Conservation (phyloP, 192 early-diverging fungal genomes). For the Phycomyces blakesleeanus region DNA sequence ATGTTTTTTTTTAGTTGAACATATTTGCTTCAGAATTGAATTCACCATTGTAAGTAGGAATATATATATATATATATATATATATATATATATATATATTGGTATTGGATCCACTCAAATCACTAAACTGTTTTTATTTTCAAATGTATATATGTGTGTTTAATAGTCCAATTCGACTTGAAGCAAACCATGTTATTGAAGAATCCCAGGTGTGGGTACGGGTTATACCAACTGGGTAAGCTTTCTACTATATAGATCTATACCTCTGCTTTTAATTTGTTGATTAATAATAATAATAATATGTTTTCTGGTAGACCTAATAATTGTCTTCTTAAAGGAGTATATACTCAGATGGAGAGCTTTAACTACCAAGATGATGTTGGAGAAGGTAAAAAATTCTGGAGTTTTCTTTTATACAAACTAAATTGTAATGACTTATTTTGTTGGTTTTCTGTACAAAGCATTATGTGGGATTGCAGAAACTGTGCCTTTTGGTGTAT, state of each 20-base stretch:
- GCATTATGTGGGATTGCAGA: constrained; percentile 26
- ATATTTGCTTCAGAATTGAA: constrained; percentile 58
- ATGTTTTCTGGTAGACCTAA: constrained; percentile 38
- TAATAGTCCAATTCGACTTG: constrained; percentile 39
- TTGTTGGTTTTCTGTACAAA: too few relatives aligned
- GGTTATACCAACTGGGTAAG: constrained; percentile 46
- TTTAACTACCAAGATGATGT: constrained; percentile 52
- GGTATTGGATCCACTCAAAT: too few relatives aligned
- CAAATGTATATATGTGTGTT: not conserved
- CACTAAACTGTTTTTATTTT: too few relatives aligned
- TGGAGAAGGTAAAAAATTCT: constrained; percentile 36
- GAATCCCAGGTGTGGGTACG: constrained; percentile 54
- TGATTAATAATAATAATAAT: too few relatives aligned
- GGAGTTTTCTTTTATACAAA: too few relatives aligned
- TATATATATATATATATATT: not conserved
- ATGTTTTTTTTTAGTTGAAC: constrained; percentile 39
- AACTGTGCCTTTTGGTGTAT: constrained; percentile 41
- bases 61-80: not conserved
- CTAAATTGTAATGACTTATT: too few relatives aligned
- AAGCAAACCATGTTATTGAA: constrained; percentile 68
- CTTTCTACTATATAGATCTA: too few relatives aligned
- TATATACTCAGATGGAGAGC: constrained; percentile 37
- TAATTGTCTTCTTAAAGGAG: constrained; percentile 37
- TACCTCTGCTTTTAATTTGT: too few relatives aligned
- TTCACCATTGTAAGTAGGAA: constrained; percentile 38